Percentiles rank a stretch among this genome's conserved stretches.
phyloP scores from a whole-genome alignment of 2,329 filamentous ascomycete species.

The Bipolaris bicolor region DNA sequence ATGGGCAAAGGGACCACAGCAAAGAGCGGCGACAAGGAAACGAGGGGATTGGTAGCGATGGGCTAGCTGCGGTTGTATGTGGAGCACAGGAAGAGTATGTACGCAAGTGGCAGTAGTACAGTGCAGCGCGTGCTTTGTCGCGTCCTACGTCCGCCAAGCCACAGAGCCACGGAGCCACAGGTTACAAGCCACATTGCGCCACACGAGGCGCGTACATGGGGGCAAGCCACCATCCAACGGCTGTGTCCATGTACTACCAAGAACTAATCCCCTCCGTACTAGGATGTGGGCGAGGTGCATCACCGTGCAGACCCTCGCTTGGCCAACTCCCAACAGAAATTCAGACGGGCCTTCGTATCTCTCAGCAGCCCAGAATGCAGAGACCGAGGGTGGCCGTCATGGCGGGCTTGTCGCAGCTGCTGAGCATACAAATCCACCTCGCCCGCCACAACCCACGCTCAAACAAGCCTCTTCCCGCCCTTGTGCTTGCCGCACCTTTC shows the following conservation, averaged over 20 bases:
- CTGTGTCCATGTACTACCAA: background rate
- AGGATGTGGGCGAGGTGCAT: constrained; percentile 19
- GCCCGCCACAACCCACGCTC: constrained; percentile 20
- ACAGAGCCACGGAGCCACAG: constrained; percentile 1
- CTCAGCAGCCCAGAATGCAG: constrained; percentile 2
- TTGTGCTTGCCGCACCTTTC: constrained; percentile 21
- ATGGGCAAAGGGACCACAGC: constrained; percentile 5
- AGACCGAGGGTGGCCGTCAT: constrained; percentile 17
- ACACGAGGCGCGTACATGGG: background rate
- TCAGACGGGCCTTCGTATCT: constrained; percentile 16
- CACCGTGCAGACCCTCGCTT: constrained; percentile 22
- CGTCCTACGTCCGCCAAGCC: constrained; percentile 12
- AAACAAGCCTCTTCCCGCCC: constrained; percentile 28
- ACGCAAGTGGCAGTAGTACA: background rate
- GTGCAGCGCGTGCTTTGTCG: constrained; percentile 17
- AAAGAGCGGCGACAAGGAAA: background rate
- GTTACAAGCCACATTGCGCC: constrained; percentile 10
- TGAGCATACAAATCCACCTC: constrained; percentile 2
- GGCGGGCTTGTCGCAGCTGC: constrained; percentile 11
- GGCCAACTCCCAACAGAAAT: constrained; percentile 30
- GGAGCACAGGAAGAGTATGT: too few relatives aligned
- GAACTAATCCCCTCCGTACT: too few relatives aligned
- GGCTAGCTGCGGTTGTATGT: constrained; percentile 3
- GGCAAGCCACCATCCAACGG: constrained; percentile 14
- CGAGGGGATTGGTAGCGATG: constrained; percentile 1